Conservation (phyloP, 495 filamentous ascomycete species). For the Trichoderma reesei region DNA sequence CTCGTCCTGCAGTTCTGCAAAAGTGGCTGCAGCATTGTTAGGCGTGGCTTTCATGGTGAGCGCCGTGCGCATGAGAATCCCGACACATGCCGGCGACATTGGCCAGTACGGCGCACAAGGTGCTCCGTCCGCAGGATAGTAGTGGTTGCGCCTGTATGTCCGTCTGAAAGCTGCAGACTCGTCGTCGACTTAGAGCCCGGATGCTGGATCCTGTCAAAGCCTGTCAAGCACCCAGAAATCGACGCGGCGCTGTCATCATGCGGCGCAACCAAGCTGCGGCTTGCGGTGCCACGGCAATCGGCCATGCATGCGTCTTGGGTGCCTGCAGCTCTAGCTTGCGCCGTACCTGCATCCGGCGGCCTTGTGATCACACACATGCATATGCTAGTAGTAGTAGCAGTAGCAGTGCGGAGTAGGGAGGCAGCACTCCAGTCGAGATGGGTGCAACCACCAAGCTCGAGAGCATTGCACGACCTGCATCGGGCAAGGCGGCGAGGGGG, state of each 20-base stretch:
- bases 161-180: not conserved
- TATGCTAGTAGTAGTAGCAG: too few relatives aligned
- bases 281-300: not conserved
- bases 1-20: too few relatives aligned
- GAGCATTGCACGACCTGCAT: not conserved
- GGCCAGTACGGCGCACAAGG: not conserved
- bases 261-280: not conserved
- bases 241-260: not conserved
- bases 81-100: not conserved
- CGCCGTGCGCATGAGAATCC: not conserved
- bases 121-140: not conserved
- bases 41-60: not conserved
- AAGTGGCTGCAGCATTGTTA: not conserved
- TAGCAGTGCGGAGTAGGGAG: too few relatives aligned
- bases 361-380: conserved; percentile 7
- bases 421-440: too few relatives aligned
- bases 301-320: not conserved
- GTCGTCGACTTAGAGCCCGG: not conserved
- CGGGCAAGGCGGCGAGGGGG: not conserved
- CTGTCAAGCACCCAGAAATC: not conserved
- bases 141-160: not conserved
- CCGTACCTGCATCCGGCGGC: not conserved
- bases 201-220: not conserved
- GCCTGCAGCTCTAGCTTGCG: conserved; percentile 8
- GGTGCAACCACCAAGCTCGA: not conserved